These are phyloP conservation scores for Rhazya stricta DNA, from an alignment of 257 asterid genomes.

Conservation along the genomic window DNA sequence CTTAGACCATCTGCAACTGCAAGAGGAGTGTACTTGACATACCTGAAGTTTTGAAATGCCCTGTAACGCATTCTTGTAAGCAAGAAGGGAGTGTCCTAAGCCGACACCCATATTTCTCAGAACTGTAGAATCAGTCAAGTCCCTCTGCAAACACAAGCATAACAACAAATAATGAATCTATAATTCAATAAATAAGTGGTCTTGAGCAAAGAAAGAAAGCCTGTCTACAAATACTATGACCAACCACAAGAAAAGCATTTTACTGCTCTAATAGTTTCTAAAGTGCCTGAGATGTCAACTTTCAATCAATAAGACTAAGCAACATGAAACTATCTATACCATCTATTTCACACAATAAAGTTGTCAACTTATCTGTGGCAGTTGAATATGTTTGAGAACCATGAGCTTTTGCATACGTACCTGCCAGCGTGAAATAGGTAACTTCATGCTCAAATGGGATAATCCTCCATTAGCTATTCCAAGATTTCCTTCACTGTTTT, in stretches of 20 bases:
- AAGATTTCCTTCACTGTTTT: constrained; percentile 83
- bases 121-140: constrained; percentile 85
- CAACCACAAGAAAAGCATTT: not conserved
- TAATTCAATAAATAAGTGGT: not conserved
- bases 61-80: constrained; percentile 72
- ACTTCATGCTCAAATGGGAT: constrained; percentile 62
- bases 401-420: constrained; percentile 28
- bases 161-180: constrained; percentile 4
- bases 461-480: constrained; percentile 68
- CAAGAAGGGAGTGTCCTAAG: constrained; percentile 80
- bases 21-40: constrained; percentile 5
- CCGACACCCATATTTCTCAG: constrained; percentile 90
- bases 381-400: constrained; percentile 1
- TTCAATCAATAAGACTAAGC: not conserved
- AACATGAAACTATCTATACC: too few species aligned
- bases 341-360: not conserved
- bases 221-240: not conserved
- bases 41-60: constrained; percentile 92
- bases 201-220: not conserved
- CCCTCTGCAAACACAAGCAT: constrained; percentile 49
- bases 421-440: constrained; percentile 93
- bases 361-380: not conserved
- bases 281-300: not conserved
- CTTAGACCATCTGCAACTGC: not conserved
- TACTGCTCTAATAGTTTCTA: not conserved